A percentile compares a stretch with the other conserved stretches of the same genome.
phyloP scores from a whole-genome alignment of 129 eudicot genomes.

The Arctium lappa region DNA sequence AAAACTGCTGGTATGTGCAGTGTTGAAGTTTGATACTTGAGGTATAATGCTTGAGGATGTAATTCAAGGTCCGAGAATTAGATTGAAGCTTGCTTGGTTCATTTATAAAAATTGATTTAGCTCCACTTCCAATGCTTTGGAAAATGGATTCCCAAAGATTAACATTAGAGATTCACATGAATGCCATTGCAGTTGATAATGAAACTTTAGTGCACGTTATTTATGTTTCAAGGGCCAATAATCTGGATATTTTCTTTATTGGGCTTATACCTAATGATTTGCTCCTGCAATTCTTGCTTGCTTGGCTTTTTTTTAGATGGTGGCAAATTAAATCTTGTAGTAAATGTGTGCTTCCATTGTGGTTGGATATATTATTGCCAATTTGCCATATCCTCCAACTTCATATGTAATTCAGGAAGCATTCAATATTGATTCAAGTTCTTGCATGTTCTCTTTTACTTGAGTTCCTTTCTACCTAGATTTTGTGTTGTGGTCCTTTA shows the following conservation, averaged over 20 bases:
- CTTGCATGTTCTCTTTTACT: conserved; percentile 2
- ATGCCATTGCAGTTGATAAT: neutral
- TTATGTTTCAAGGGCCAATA: neutral
- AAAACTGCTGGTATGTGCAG: neutral
- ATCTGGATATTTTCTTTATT: neutral
- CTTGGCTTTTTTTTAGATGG: conserved; percentile 13
- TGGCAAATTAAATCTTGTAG: neutral
- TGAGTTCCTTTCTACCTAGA: neutral
- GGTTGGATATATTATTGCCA: conserved; percentile 12
- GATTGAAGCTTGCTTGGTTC: neutral
- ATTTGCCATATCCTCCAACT: neutral
- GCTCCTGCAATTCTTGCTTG: neutral
- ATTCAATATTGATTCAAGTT: neutral
- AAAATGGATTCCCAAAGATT: neutral
- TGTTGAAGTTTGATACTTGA: neutral
- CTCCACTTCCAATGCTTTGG: neutral
- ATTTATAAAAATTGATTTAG: neutral
- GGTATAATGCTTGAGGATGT: neutral
- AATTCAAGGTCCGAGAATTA: neutral
- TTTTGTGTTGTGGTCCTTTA: conserved; percentile 13
- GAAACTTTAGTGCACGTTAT: neutral
- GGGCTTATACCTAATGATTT: neutral
- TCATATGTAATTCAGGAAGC: neutral
- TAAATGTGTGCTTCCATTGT: conserved; percentile 15
- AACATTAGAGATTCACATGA: neutral